A percentile compares a stretch with the other conserved stretches of the same genome.
Evolutionary conservation across 495 filamentous ascomycete species (phyloP).

Genomic region (Chaetomium cochliodes): DNA sequence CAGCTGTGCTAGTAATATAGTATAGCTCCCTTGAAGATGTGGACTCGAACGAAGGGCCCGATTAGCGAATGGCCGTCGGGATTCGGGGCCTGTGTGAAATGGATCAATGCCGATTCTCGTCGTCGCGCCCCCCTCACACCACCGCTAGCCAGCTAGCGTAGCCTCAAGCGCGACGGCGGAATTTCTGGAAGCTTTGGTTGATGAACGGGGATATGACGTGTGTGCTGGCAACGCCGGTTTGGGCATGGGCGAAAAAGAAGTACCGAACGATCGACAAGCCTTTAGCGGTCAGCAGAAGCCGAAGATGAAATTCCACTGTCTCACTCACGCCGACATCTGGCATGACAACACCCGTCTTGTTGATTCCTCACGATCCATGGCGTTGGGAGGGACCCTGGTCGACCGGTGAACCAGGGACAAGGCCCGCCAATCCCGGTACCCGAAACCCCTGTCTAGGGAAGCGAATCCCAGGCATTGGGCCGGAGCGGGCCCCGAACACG

Average conservation of each 20-base stretch:
- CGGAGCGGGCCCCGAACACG: neutral
- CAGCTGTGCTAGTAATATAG: neutral
- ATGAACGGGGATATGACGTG: neutral
- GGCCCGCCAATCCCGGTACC: constrained; percentile 7
- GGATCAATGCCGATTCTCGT: neutral
- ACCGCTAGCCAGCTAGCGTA: neutral
- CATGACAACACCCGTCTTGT: neutral
- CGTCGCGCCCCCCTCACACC: neutral
- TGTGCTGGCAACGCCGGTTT: neutral
- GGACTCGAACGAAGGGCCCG: neutral
- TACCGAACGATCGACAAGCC: neutral
- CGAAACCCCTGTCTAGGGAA: neutral
- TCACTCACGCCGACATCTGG: neutral
- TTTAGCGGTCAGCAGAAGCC: constrained; percentile 2
- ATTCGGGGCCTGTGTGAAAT: neutral
- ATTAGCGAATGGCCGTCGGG: neutral
- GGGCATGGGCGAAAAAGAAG: neutral
- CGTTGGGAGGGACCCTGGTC: neutral
- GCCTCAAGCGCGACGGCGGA: neutral
- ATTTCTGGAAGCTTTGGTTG: constrained; percentile 9
- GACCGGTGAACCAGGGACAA: constrained; percentile 3
- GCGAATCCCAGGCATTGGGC: neutral
- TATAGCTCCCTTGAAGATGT: neutral
- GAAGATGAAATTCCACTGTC: neutral
- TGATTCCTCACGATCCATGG: neutral